Base-by-base conservation (phyloP, 345 rosid species). In the Eutrema japonicum region DNA sequence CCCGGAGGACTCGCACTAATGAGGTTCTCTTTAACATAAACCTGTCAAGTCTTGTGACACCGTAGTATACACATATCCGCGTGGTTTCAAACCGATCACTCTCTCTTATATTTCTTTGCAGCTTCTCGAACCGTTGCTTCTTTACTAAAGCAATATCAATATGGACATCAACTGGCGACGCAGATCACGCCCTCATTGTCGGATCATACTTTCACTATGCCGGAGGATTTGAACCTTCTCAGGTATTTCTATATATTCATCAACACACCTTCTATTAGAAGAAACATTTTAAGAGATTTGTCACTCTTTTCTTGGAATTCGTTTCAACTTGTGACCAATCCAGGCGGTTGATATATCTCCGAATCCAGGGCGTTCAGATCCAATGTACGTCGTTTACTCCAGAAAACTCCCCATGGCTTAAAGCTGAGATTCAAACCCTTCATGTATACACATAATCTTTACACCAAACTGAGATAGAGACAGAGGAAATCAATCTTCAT, bases 331-430 rank as follows among this genome's bases (percentile, higher is more conserved):
- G 26, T 77, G 50, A 75, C 40, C 42, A 45, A 52, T 68, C 42
- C 90, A 94, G 97, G 93, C 96, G 35, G 95, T 87, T 67, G 93
- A 94, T 77, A 84, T 91, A 77, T 91, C 98, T 80, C 97, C 97
- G 8, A 91, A 87, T 70, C 95, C 92, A 2, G 96, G 93, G 62
- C 89, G 82, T 33, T 80, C 95, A 2, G 98, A 94, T 79, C 97
- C 97, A 0, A 87, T 89, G 96, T 83, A 85, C 76, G 65, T 91
- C 41, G 96, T 94, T 26, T 85, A 81, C 82, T 89, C 97, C 1
- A 87, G 86, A 80, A 94, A 89, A 80, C 82, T 82, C 22, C 75
- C 78, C 4, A 37, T 78, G 33, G 87, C 84, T 56, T 87, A 75
- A 82, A 9, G 2, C 35, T 32, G 40, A 50, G 62, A 41, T 30